phyloP scores from a whole-genome alignment of 2,329 filamentous ascomycete species.

The Colletotrichum sp. region DNA sequence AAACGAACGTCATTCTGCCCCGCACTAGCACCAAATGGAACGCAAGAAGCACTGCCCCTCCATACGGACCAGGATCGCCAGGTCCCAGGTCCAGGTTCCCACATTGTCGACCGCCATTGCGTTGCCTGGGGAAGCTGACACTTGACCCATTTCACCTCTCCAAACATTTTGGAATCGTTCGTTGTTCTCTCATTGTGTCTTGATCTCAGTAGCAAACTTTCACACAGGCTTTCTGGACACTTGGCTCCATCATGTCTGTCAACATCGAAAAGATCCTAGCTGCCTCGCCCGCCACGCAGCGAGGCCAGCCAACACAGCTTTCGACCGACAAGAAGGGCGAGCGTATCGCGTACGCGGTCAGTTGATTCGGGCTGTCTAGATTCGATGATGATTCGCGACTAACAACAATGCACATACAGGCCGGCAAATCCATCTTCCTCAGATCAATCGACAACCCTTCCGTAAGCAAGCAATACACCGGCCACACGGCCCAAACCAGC shows the following conservation, averaged over 20 bases:
- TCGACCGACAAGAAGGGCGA: constrained; percentile 89
- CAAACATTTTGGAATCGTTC: neutral
- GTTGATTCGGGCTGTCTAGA: constrained; percentile 31
- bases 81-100: constrained; percentile 12
- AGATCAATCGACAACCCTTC: constrained; percentile 92
- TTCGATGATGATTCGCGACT: neutral
- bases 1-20: constrained; percentile 21
- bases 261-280: constrained; percentile 77
- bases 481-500: constrained; percentile 87
- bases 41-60: constrained; percentile 15
- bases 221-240: neutral
- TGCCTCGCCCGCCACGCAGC: constrained; percentile 79
- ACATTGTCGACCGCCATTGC: constrained; percentile 18
- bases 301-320: constrained; percentile 81
- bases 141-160: neutral
- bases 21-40: constrained; percentile 8
- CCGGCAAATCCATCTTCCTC: constrained; percentile 95
- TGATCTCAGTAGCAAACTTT: neutral
- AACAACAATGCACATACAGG: constrained; percentile 53
- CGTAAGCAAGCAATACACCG: constrained; percentile 86
- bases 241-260: constrained; percentile 51
- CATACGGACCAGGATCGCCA: constrained; percentile 2
- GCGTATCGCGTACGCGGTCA: constrained; percentile 89
- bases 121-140: constrained; percentile 14
- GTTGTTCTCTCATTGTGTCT: neutral